Conservation (phyloP, 2,329 filamentous ascomycete genomes). For the Trichoderma polysporum region DNA sequence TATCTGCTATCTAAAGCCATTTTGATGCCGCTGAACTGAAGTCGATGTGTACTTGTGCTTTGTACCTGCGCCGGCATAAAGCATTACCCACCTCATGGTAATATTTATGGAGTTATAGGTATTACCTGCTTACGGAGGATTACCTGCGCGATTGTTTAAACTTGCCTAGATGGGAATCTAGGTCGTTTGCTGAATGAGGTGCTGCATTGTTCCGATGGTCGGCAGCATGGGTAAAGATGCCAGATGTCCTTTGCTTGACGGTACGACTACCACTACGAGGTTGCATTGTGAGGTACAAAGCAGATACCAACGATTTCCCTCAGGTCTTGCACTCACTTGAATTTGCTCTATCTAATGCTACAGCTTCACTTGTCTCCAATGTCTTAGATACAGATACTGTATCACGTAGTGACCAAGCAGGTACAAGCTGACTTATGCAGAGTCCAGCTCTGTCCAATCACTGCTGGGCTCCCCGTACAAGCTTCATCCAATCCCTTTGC, state of each 20-base stretch:
- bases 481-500: conserved; percentile 11
- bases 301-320: neutral
- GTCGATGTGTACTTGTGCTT: neutral
- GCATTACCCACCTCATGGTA: too few species aligned
- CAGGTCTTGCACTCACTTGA: neutral
- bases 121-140: neutral
- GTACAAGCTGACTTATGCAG: neutral
- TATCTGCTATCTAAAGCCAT: too few species aligned
- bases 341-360: neutral
- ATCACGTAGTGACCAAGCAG: neutral
- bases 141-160: neutral
- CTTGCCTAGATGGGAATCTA: neutral
- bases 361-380: neutral
- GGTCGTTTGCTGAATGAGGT: neutral
- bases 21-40: neutral
- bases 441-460: neutral
- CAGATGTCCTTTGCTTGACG: conserved; percentile 11
- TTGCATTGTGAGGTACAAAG: neutral
- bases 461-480: neutral
- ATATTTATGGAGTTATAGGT: too few species aligned
- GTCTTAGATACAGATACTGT: neutral
- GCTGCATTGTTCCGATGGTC: conserved; percentile 7
- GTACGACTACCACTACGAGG: neutral
- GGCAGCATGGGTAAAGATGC: conserved; percentile 13
- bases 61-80: neutral